Evolutionary conservation across 139 green algal genomes (phyloP).

Genomic region (Micractinium conductrix): DNA sequence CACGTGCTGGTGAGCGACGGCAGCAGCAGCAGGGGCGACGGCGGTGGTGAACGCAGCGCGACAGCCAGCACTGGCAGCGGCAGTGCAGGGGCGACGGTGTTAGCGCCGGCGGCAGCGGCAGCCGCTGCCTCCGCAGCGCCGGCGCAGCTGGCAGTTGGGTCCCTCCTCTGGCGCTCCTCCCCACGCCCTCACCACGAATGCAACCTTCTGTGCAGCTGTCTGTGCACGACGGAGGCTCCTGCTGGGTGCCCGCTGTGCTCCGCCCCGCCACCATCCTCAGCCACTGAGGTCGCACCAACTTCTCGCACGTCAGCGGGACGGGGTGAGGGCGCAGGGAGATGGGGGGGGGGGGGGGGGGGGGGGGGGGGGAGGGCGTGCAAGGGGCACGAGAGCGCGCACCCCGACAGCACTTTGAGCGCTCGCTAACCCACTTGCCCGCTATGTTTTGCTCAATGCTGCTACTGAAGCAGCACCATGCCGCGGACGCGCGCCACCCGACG

Average conservation of each 20-base stretch:
- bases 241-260: constrained; percentile 52
- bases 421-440: too few species aligned
- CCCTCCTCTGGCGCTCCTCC: not conserved
- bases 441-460: too few species aligned
- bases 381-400: too few species aligned
- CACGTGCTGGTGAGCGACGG: constrained; percentile 58
- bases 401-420: too few species aligned
- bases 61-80: too few species aligned
- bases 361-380: not conserved
- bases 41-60: too few species aligned
- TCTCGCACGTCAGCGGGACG: constrained; percentile 28
- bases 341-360: not conserved
- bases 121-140: too few species aligned
- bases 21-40: not conserved
- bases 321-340: not conserved
- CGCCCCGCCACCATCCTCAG: constrained; percentile 50
- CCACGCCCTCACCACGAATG: not conserved
- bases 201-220: constrained; percentile 16
- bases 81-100: too few species aligned
- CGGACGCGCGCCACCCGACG: too few species aligned
- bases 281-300: constrained; percentile 55
- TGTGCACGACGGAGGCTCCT: constrained; percentile 66
- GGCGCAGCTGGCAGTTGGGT: too few species aligned
- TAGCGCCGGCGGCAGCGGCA: too few species aligned
- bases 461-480: too few species aligned